Conservation (phyloP, 2,329 filamentous ascomycete genomes). For the Sporothrix pallida region DNA sequence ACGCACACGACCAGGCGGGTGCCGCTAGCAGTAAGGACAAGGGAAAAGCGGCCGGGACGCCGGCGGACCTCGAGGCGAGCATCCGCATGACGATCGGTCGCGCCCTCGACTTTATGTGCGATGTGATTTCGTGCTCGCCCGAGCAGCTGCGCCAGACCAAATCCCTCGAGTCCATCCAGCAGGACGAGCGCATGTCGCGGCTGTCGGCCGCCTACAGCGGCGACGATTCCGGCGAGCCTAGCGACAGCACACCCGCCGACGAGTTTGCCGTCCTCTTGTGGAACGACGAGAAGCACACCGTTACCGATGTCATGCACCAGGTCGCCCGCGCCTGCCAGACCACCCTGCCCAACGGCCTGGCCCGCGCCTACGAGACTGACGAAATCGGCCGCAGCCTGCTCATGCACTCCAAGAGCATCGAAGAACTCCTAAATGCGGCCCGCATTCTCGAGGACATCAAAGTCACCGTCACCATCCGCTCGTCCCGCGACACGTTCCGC, state of each 20-base stretch:
- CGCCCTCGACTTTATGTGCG: constrained; percentile 91
- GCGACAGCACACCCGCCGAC: constrained; percentile 67
- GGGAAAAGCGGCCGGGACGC: constrained; percentile 61
- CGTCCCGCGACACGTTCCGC: constrained; percentile 90
- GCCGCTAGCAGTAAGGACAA: constrained; percentile 64
- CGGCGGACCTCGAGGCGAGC: constrained; percentile 74
- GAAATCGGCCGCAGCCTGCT: constrained; percentile 85
- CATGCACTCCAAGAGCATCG: constrained; percentile 74
- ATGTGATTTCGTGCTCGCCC: constrained; percentile 96
- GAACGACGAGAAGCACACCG: constrained; percentile 99
- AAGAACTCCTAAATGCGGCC: constrained; percentile 75
- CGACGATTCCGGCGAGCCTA: constrained; percentile 67
- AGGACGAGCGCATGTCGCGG: constrained; percentile 81
- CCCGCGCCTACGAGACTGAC: constrained; percentile 86
- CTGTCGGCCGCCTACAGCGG: constrained; percentile 77
- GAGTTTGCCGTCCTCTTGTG: constrained; percentile 88
- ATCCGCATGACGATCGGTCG: constrained; percentile 86
- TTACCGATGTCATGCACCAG: constrained; percentile 87
- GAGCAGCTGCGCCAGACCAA: constrained; percentile 91
- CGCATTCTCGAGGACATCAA: constrained; percentile 93
- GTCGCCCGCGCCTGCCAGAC: constrained; percentile 87
- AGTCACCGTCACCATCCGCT: constrained; percentile 92
- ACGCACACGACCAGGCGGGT: not conserved
- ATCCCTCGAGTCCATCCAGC: constrained; percentile 76
- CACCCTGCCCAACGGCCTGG: constrained; percentile 68